A percentile compares a stretch with the other conserved stretches of the same genome.
These are phyloP conservation scores for Tuber borchii DNA, from an alignment of 495 filamentous ascomycete species.

Conservation along the genomic window DNA sequence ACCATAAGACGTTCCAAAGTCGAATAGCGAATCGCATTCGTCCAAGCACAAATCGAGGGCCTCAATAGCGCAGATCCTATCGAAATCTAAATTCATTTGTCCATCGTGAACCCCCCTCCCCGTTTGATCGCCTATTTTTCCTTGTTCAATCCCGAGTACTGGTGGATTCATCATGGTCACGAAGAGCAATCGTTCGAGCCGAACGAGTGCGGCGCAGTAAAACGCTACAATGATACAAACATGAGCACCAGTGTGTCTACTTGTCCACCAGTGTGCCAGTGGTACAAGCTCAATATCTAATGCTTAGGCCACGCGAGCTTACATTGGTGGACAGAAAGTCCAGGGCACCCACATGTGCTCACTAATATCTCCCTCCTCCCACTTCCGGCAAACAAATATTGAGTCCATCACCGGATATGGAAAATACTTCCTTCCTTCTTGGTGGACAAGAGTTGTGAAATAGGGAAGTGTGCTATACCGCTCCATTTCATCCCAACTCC, in stretches of 20 bases:
- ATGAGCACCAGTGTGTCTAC: neutral
- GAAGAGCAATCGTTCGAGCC: neutral
- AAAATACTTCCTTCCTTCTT: neutral
- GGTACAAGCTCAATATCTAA: neutral
- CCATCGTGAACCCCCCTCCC: neutral
- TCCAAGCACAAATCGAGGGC: neutral
- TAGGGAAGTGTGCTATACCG: neutral
- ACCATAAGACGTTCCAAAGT: neutral
- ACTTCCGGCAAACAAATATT: neutral
- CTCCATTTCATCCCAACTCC: neutral
- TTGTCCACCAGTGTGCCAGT: neutral
- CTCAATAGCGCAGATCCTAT: neutral
- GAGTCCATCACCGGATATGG: neutral
- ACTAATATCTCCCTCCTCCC: neutral
- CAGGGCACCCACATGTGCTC: neutral
- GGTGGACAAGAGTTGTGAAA: neutral
- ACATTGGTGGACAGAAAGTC: neutral
- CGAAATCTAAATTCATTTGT: neutral
- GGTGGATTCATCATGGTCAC: neutral
- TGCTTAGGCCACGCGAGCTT: neutral
- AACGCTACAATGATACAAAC: neutral
- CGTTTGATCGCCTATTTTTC: neutral
- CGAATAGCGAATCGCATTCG: neutral
- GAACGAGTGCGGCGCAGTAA: neutral
- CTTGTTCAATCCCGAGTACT: neutral